Conservation (phyloP, 345 rosid genomes). For the Cardiospermum halicacabum region DNA sequence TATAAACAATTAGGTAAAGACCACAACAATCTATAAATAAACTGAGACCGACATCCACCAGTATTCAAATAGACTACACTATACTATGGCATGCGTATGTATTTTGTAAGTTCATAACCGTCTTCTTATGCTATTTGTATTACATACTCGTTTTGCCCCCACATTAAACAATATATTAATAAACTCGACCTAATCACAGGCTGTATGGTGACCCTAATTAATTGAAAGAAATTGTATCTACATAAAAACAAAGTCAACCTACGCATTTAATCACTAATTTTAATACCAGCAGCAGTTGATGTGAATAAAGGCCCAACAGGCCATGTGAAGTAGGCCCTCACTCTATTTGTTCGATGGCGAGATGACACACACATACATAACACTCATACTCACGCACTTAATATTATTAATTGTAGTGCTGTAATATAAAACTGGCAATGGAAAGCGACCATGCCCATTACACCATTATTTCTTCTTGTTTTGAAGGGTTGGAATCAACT, state of each 20-base stretch:
- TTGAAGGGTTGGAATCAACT: neutral
- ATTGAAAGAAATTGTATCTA: slow-evolving; percentile 17
- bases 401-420: neutral
- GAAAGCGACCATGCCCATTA: slow-evolving; percentile 14
- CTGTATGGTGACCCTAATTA: slow-evolving; percentile 23
- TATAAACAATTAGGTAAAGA: no score
- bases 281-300: slow-evolving; percentile 10
- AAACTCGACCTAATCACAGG: slow-evolving; percentile 33
- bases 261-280: slow-evolving; percentile 10
- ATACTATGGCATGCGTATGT: slow-evolving; percentile 8
- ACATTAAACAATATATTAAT: no score
- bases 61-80: no score
- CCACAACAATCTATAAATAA: no score
- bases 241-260: slow-evolving; percentile 17
- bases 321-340: slow-evolving; percentile 41
- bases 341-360: neutral
- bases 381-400: no score
- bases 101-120: neutral
- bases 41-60: no score
- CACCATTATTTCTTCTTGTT: neutral
- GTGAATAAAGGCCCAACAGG: slow-evolving; percentile 25
- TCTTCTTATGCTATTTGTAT: neutral
- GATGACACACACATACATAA: no score
- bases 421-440: neutral
- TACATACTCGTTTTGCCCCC: neutral